phyloP scores from a whole-genome alignment of 345 rosid genomes.

The Lepidium africanum region DNA sequence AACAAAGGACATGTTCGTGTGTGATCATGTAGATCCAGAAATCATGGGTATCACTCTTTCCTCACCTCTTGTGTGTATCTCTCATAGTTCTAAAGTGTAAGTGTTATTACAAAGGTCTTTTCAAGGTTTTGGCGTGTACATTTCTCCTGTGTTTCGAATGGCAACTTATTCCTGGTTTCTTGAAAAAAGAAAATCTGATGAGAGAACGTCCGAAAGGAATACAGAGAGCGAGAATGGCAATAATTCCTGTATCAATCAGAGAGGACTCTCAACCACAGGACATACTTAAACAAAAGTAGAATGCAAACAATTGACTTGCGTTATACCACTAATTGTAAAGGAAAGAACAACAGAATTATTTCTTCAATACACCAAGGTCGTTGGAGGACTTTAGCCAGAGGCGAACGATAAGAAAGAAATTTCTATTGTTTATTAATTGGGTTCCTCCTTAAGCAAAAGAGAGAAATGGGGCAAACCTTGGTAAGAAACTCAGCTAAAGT shows the following conservation, averaged over 20 bases:
- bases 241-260: neutral
- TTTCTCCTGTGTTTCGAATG: neutral
- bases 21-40: conserved; percentile 23
- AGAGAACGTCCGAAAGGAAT: neutral
- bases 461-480: no score
- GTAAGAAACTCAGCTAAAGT: no score
- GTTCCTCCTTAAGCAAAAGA: no score
- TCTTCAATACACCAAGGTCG: no score
- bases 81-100: conserved; percentile 8
- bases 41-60: neutral
- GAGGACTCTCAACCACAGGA: neutral
- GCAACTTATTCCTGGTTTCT: neutral
- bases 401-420: no score
- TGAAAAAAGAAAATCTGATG: no score
- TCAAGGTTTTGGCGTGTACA: conserved; percentile 24
- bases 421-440: no score
- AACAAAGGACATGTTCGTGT: conserved; percentile 26
- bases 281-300: neutral
- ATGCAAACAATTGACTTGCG: neutral
- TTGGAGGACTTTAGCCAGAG: no score
- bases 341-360: no score
- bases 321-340: neutral
- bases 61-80: conserved; percentile 10
- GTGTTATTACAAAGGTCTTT: conserved; percentile 4
- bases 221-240: neutral